phyloP scores from a whole-genome alignment of 2,329 filamentous ascomycete species.

The Paraphoma sp. region DNA sequence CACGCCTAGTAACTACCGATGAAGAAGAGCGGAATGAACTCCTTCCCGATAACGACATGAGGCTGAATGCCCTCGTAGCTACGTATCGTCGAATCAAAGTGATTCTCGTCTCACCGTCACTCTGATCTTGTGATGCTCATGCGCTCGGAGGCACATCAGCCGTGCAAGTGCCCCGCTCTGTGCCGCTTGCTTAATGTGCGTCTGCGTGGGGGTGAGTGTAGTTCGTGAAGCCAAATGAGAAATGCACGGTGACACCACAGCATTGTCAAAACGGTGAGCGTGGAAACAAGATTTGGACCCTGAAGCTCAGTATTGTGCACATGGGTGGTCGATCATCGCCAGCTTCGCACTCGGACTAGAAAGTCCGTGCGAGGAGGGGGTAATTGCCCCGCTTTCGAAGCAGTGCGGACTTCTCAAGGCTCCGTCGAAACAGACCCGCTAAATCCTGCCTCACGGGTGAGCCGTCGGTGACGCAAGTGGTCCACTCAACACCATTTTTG shows the following conservation, averaged over 20 bases:
- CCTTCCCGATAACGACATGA: background rate
- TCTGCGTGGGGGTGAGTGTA: background rate
- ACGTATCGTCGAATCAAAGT: background rate
- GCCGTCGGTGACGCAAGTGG: background rate
- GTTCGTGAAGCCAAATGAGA: background rate
- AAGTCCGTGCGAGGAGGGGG: background rate
- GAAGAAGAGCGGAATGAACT: background rate
- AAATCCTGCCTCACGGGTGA: background rate
- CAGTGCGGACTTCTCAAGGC: background rate
- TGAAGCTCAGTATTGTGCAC: background rate
- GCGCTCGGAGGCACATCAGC: no score
- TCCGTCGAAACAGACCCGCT: background rate
- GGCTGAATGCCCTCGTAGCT: background rate
- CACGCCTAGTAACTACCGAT: background rate
- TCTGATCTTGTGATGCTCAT: no score
- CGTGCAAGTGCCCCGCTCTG: background rate
- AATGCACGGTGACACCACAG: background rate
- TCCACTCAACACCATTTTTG: conserved; percentile 3
- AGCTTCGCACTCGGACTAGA: background rate
- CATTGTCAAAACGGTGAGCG: background rate
- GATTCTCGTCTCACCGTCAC: background rate
- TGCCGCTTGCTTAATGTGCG: background rate
- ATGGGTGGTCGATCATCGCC: background rate
- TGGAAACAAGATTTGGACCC: background rate
- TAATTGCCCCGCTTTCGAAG: conserved; percentile 1